Conservation (phyloP, 768 basidiomycete genomes). For the Tylopilus sp. region DNA sequence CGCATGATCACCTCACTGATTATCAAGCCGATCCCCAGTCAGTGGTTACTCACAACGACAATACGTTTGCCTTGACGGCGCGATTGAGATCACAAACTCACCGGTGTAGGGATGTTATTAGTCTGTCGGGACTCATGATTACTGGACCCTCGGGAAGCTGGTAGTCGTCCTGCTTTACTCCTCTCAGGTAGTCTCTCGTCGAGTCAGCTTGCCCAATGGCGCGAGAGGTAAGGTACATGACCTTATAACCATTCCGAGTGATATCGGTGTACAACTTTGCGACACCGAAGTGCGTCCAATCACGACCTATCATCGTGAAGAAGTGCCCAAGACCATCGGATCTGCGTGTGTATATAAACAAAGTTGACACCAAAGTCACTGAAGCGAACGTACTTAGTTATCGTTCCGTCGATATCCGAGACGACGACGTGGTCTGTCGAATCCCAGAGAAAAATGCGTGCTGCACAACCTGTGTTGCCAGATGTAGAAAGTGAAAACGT, state of each 20-base stretch:
- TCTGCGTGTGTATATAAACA: conserved; percentile 37
- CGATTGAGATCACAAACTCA: conserved; percentile 32
- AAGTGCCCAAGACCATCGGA: conserved; percentile 96
- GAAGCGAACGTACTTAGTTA: conserved; percentile 74
- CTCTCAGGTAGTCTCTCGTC: conserved; percentile 90
- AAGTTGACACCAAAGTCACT: neutral
- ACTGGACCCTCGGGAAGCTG: conserved; percentile 97
- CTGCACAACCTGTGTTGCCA: conserved; percentile 79
- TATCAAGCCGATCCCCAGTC: neutral
- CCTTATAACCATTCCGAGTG: conserved; percentile 91
- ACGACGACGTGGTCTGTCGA: conserved; percentile 87
- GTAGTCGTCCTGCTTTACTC: conserved; percentile 93
- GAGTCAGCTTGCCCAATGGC: conserved; percentile 98
- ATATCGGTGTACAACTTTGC: conserved; percentile 98
- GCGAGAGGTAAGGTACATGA: conserved; percentile 95
- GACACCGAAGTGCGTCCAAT: conserved; percentile 97
- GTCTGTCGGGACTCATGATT: conserved; percentile 95
- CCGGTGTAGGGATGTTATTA: conserved; percentile 95
- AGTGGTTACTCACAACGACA: neutral
- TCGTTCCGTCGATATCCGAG: conserved; percentile 98
- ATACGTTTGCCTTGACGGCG: neutral
- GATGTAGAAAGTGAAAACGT: conserved; percentile 90
- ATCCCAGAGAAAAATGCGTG: conserved; percentile 95
- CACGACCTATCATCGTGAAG: conserved; percentile 95
- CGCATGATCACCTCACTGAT: conserved; percentile 95